Conservation (phyloP, 768 basidiomycete species). For the Rhodosporidiobolus odoratus region DNA sequence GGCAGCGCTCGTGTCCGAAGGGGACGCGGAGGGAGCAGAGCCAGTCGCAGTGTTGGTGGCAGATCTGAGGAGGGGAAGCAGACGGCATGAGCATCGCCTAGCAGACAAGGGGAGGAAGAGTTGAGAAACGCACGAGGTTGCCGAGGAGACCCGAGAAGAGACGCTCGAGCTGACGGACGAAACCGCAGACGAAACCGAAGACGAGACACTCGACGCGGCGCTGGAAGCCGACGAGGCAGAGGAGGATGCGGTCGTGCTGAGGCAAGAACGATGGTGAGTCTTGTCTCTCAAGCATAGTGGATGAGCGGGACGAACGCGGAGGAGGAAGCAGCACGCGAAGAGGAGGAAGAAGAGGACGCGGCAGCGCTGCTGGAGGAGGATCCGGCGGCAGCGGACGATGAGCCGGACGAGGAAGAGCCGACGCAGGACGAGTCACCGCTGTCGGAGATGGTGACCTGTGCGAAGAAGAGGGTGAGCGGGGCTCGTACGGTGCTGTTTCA, state of each 20-base stretch:
- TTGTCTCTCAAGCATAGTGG: too few relatives aligned
- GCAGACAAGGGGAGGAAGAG: too few relatives aligned
- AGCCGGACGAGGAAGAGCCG: background rate
- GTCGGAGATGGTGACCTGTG: background rate
- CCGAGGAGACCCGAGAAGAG: background rate
- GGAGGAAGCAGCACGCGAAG: background rate
- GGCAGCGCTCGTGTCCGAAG: background rate
- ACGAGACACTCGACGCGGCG: background rate
- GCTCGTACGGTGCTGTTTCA: conserved; percentile 1
- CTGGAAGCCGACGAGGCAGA: background rate
- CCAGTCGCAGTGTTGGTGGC: background rate
- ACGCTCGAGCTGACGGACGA: background rate
- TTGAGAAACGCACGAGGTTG: background rate
- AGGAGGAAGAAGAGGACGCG: background rate
- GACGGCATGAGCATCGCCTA: background rate
- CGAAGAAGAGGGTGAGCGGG: conserved; percentile 3
- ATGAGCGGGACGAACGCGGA: conserved; percentile 2
- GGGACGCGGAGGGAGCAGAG: background rate
- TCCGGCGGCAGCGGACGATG: background rate
- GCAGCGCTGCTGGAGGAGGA: background rate
- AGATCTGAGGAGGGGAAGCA: background rate
- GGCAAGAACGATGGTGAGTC: too few relatives aligned
- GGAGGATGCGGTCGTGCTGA: conserved; percentile 1
- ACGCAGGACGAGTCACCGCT: background rate
- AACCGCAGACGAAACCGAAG: background rate